Conservation (phyloP, 768 basidiomycete species). For the Rhodotorula kratochvilovae region DNA sequence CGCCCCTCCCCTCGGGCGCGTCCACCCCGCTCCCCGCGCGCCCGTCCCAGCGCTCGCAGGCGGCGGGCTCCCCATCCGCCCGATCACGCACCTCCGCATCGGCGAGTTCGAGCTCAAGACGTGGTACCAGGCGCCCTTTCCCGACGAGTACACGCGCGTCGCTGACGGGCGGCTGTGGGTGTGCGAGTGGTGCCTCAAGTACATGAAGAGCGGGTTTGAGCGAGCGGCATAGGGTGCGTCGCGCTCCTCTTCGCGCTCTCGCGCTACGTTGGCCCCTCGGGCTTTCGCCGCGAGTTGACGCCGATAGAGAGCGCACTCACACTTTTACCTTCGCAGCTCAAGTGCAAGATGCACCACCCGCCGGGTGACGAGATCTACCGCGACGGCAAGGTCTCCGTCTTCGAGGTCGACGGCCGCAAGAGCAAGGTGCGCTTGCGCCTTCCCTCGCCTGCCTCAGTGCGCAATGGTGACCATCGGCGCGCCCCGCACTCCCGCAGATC, state of each 20-base stretch:
- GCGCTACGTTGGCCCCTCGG: no score
- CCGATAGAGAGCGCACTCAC: no score
- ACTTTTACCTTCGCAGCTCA: no score
- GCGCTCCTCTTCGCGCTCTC: background rate
- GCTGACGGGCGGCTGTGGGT: constrained; percentile 91
- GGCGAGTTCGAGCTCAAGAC: constrained; percentile 92
- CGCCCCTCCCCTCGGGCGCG: constrained; percentile 15
- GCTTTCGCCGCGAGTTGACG: no score
- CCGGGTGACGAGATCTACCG: constrained; percentile 98
- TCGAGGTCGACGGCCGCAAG: constrained; percentile 95
- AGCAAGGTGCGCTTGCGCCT: constrained; percentile 64
- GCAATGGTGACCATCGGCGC: background rate
- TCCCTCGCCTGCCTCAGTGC: background rate
- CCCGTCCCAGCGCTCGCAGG: background rate
- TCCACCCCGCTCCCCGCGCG: background rate
- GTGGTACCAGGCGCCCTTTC: constrained; percentile 98
- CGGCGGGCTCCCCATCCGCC: constrained; percentile 15
- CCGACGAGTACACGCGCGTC: constrained; percentile 89
- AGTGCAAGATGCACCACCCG: constrained; percentile 90
- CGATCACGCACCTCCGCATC: constrained; percentile 48
- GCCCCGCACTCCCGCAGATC: constrained; percentile 56
- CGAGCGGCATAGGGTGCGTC: constrained; percentile 71
- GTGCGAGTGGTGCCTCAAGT: constrained; percentile 96
- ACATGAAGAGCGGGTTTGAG: constrained; percentile 93
- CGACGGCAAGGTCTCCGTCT: constrained; percentile 80